Base-by-base conservation (phyloP, 2,329 filamentous ascomycete genomes). In the Helotiales sp. region DNA sequence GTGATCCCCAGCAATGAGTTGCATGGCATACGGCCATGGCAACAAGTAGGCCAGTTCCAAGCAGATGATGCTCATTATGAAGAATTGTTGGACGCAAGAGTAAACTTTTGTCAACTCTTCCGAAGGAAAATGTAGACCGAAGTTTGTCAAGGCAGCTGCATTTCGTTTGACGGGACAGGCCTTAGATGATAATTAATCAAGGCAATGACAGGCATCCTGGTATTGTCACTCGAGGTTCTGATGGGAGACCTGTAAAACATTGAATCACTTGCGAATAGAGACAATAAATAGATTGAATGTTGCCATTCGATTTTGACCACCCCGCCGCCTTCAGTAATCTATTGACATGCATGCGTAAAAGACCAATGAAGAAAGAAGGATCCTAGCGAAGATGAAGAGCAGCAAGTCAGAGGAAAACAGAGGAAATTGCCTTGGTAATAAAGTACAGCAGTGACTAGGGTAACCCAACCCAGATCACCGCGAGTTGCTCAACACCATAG, bases 371-470 rank as follows among this genome's bases (percentile, higher is more conserved):
- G 61, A 69, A 72, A 64, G 67, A 73, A 65, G 68, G 58, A 74
- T 66, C 69, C 69, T 68, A 69, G 69, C 69, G 71, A 71, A 68
- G 67, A 67, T 66, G 58, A 71, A 70, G 66, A 68, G 66, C 66
- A 73, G 70, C 67, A 70, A 71, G 61, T 59, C 65, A 73, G 75
- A 71, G 77, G 77, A 72, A 75, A 72, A 75, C 75, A 71, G 74
- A 71, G 73, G 73, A 72, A 75, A 76, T 78, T 76, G 75, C 75
- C 74, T 77, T 72, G 76, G 76, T 76, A 75, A 78, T 78, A 78
- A 77, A 77, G 76, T 78, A 78, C 76, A 78, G 74, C 75, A 75
- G 75, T 66, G 72, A 72, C 68, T 64, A 66, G 68, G 68, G 71
- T 71, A 65, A 68, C 66, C 69, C 71, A 70, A 65, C 67, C 65